Evolutionary conservation across 805 yeast genomes (phyloP).

Genomic region (Wickerhamiella azymoides): DNA sequence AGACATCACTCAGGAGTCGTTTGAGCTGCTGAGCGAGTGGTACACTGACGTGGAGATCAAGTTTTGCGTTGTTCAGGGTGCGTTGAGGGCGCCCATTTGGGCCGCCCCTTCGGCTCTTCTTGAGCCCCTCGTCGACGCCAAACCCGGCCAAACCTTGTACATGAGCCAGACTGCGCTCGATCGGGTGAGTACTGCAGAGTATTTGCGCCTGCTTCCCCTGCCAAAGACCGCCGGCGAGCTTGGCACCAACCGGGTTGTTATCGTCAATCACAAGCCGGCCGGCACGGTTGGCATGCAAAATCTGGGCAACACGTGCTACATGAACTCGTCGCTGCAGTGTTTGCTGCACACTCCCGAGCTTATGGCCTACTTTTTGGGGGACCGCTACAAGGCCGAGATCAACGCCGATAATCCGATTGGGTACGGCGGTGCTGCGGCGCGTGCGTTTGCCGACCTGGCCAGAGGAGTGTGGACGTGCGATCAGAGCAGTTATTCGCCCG

Average conservation of each 20-base stretch:
- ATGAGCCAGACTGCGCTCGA: background rate
- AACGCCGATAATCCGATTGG: constrained; percentile 77
- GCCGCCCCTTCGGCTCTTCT: background rate
- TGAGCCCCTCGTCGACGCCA: background rate
- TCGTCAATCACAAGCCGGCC: background rate
- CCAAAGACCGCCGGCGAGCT: constrained; percentile 8
- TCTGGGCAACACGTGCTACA: constrained; percentile 83
- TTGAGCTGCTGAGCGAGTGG: constrained; percentile 1
- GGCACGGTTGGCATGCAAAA: constrained; percentile 56
- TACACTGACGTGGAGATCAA: background rate
- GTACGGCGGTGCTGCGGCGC: constrained; percentile 66
- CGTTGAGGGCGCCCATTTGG: background rate
- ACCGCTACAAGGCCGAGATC: constrained; percentile 47
- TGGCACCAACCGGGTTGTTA: constrained; percentile 10
- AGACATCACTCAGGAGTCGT: constrained; percentile 1
- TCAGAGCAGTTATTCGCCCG: constrained; percentile 38
- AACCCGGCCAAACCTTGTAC: constrained; percentile 1
- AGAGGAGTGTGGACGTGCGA: constrained; percentile 36
- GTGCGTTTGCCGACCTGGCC: constrained; percentile 56
- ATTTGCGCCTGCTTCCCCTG: background rate
- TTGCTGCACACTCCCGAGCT: constrained; percentile 73
- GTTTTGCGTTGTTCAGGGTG: constrained; percentile 1
- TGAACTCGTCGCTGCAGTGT: constrained; percentile 92
- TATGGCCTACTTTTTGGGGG: constrained; percentile 51
- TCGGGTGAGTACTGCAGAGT: background rate